Evolutionary conservation across 495 filamentous ascomycete species (phyloP).

Genomic region (Trichoderma reesei): DNA sequence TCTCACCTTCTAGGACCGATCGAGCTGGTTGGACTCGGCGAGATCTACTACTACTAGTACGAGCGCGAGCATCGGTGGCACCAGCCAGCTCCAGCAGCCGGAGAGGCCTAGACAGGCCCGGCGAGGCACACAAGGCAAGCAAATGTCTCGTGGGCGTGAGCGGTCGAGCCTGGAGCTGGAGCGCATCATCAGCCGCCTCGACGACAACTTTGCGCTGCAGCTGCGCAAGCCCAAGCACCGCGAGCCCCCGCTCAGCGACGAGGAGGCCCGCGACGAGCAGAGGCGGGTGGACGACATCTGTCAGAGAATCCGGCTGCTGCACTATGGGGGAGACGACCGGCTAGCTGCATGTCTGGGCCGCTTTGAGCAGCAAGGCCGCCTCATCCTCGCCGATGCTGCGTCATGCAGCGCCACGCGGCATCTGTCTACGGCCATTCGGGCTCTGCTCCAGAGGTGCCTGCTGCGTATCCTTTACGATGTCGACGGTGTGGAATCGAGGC

Average conservation of each 20-base stretch:
- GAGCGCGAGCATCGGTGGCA: neutral
- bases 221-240: conserved; percentile 8
- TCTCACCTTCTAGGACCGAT: too few relatives aligned
- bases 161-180: neutral
- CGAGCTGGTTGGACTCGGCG: too few relatives aligned
- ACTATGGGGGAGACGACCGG: conserved; percentile 11
- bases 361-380: conserved; percentile 11
- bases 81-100: neutral
- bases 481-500: neutral
- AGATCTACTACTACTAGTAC: too few relatives aligned
- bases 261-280: conserved; percentile 12
- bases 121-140: neutral
- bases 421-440: neutral
- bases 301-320: conserved; percentile 15
- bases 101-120: neutral
- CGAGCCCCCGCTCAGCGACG: conserved; percentile 5
- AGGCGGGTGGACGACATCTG: conserved; percentile 15
- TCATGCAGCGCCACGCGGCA: conserved; percentile 6
- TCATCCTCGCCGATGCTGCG: neutral
- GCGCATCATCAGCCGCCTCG: neutral
- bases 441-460: neutral
- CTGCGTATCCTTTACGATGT: neutral
- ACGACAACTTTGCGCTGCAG: neutral
- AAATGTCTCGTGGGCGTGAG: neutral
- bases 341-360: conserved; percentile 13